phyloP scores from a whole-genome alignment of 2,329 filamentous ascomycete genomes.

The Teratosphaeria pseudoeucalypti region DNA sequence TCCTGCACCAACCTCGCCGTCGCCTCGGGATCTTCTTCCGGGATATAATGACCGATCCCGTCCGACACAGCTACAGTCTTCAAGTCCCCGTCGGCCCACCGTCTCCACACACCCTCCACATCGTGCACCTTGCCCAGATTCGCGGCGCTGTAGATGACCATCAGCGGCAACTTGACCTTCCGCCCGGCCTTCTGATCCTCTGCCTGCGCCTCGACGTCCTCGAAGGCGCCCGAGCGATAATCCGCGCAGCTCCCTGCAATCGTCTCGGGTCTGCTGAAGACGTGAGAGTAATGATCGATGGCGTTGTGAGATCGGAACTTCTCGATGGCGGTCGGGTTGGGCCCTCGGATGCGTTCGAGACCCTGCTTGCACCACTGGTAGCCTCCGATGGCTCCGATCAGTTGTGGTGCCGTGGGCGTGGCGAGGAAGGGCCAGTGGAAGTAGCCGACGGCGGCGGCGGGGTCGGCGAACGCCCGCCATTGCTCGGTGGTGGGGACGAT shows the following conservation, averaged over 20 bases:
- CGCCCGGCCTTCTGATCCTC: slow-evolving; percentile 35
- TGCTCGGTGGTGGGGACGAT: slow-evolving; percentile 40
- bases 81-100: slow-evolving; percentile 33
- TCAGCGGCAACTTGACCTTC: slow-evolving; percentile 32
- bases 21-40: slow-evolving; percentile 35
- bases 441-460: slow-evolving; percentile 28
- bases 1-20: slow-evolving; percentile 20
- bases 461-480: slow-evolving; percentile 33
- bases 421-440: slow-evolving; percentile 46
- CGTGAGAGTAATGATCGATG: slow-evolving; percentile 33
- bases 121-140: slow-evolving; percentile 35
- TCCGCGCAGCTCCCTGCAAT: slow-evolving; percentile 38
- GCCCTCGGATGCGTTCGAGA: slow-evolving; percentile 23
- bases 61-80: slow-evolving; percentile 24
- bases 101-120: slow-evolving; percentile 34
- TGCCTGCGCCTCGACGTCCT: slow-evolving; percentile 35
- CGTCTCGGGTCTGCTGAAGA: slow-evolving; percentile 34
- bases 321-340: slow-evolving; percentile 21
- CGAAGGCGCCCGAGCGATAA: slow-evolving; percentile 35
- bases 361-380: slow-evolving; percentile 28
- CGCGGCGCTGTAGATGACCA: slow-evolving; percentile 36
- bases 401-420: slow-evolving; percentile 33
- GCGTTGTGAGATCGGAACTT: slow-evolving; percentile 27
- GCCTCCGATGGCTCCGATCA: slow-evolving; percentile 35
- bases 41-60: slow-evolving; percentile 37